A percentile compares a stretch with the other conserved stretches of the same genome.
phyloP scores from a whole-genome alignment of 164 flowering plant species.

The Protea cynaroides region DNA sequence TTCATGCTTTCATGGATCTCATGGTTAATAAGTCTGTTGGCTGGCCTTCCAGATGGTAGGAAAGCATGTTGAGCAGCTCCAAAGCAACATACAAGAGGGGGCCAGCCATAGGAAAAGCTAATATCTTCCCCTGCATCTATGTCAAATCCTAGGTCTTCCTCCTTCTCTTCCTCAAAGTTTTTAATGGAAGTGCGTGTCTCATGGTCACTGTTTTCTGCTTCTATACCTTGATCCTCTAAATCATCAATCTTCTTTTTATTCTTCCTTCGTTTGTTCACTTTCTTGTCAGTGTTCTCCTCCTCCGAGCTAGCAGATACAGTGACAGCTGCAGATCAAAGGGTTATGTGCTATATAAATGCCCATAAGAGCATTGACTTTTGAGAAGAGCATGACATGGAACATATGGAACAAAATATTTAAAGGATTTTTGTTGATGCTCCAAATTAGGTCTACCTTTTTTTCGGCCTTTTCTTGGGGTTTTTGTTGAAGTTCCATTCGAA shows the following conservation, averaged over 20 bases:
- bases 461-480: slow-evolving; percentile 25
- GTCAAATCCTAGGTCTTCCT: slow-evolving; percentile 31
- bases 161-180: slow-evolving; percentile 32
- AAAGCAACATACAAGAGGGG: slow-evolving; percentile 94
- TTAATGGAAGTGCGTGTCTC: slow-evolving; percentile 22
- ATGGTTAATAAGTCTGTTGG: slow-evolving; percentile 72
- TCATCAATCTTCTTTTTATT: slow-evolving; percentile 29
- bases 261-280: slow-evolving; percentile 33
- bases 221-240: slow-evolving; percentile 30
- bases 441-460: slow-evolving; percentile 40
- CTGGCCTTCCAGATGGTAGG: slow-evolving; percentile 80
- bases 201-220: slow-evolving; percentile 31
- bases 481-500: slow-evolving; percentile 19
- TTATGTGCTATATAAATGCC: too few relatives aligned
- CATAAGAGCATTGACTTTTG: too few relatives aligned
- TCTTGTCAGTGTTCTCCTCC: slow-evolving; percentile 37
- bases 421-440: not conserved
- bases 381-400: not conserved
- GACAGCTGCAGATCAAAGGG: slow-evolving; percentile 24
- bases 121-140: slow-evolving; percentile 60
- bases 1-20: slow-evolving; percentile 61
- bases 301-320: slow-evolving; percentile 23
- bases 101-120: slow-evolving; percentile 74
- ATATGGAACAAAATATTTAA: not conserved
- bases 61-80: slow-evolving; percentile 87